Evolutionary conservation across 805 yeast genomes (phyloP).

Genomic region (Wickerhamomyces pijperi): DNA sequence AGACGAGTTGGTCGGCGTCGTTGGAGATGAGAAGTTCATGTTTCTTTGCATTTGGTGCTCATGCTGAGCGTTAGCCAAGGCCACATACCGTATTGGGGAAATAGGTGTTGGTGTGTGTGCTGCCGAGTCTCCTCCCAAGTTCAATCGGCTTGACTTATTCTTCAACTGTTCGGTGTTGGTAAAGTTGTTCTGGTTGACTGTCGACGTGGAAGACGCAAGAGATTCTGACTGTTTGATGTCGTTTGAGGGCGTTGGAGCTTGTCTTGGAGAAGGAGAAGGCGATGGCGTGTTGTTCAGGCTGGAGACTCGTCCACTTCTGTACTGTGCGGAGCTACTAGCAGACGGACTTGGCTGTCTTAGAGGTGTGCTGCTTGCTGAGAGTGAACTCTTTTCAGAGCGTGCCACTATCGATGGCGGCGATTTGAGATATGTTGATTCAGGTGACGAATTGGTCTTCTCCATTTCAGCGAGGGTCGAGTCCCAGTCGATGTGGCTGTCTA

Average conservation of each 20-base stretch:
- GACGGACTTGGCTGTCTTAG: neutral
- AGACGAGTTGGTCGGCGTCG: neutral
- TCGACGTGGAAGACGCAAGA: neutral
- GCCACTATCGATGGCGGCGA: neutral
- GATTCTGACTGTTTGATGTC: neutral
- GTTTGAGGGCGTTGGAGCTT: neutral
- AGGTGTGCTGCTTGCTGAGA: neutral
- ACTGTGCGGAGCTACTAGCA: neutral
- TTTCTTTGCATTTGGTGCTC: neutral
- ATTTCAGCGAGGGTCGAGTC: neutral
- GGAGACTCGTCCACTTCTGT: neutral
- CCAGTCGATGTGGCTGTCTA: neutral
- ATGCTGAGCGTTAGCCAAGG: neutral
- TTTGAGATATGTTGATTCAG: neutral
- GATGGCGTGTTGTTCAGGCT: neutral
- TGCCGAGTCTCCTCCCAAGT: neutral
- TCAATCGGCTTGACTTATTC: neutral
- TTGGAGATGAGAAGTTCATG: neutral
- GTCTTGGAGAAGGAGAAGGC: neutral
- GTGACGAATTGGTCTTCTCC: neutral
- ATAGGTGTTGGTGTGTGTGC: neutral
- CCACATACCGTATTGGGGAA: neutral
- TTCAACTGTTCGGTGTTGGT: neutral
- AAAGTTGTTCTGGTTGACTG: neutral
- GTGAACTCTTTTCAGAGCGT: neutral